Evolutionary conservation across 495 filamentous ascomycete species (phyloP), one percentile per base, ranked within the genome.

Genomic region (Daldinia caldariorum): DNA sequence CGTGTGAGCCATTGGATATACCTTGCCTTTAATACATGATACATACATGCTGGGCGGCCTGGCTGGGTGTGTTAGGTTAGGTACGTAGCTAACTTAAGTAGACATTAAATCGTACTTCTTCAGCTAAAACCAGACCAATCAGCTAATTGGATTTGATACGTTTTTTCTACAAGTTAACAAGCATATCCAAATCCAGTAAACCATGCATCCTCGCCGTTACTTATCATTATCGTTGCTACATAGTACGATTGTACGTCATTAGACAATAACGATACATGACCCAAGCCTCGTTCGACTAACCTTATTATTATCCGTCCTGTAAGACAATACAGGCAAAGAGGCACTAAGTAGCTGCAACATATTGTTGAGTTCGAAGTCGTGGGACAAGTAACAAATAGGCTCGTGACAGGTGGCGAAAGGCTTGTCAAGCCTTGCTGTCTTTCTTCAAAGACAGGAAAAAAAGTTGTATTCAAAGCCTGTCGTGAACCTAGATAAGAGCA

Each of bases 351-450:
- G 57, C 49, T 22, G 43, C 20, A 47, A 22, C 43, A 22, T 22
- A 22, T 10, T 9, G 18, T 9, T 22, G 4, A 12, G 56, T 32
- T 22, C 26, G 18, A 38, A 45, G 8, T 56, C 31, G 2, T 1
- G 7, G 26, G 6, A 37, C 32, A 45, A 13, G 51, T 55, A 67
- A 8, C 69, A 72, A 72, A 67, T 72, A 49, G 41, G 32, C 64
- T 64, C 14, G 45, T 53, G 69, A 59, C 69, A 72, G 34, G 69
- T 72, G 69, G 69, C 69, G 63, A 59, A 45, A 55, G 35, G 39
- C 58, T 58, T 59, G 26, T 58, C 35, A 38, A 26, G 18, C 22
- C 18, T 26, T 26, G 26, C 3, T 16, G 16, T 13, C 16, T 50
- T 54, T 34, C 49, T 29, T 38, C 14, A 43, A 47, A 26, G 26